Percentiles rank a stretch among this genome's conserved stretches.
These are phyloP conservation scores for Arthrocladium fulminans DNA, from an alignment of 2,329 filamentous ascomycete species.

Conservation along the genomic window DNA sequence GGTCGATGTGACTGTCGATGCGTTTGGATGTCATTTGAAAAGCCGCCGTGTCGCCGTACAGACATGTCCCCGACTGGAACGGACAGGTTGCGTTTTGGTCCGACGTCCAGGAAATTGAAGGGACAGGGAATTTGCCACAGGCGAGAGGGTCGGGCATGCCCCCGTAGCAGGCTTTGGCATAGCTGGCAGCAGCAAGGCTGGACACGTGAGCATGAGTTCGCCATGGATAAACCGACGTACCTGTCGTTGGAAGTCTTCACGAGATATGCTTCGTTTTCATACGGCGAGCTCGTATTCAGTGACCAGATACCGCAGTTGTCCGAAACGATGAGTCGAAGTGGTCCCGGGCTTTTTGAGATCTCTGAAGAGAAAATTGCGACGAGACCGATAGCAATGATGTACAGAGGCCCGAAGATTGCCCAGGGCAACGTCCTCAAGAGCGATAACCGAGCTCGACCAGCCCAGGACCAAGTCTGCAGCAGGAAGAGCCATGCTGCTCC, in stretches of 20 bases:
- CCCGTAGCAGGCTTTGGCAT: conserved; percentile 9
- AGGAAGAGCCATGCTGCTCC: conserved; percentile 9
- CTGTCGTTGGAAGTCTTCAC: conserved; percentile 3
- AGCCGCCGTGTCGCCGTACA: conserved; percentile 4
- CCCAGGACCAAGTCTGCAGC: conserved; percentile 8
- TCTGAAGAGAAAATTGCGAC: conserved; percentile 11
- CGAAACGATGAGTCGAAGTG: background rate
- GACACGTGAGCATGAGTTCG: background rate
- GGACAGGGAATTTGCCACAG: conserved; percentile 3
- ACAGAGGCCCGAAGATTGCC: conserved; percentile 4
- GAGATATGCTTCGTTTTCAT: background rate
- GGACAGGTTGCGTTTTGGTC: conserved; percentile 8
- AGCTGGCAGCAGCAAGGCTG: conserved; percentile 5
- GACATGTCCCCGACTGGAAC: conserved; percentile 5
- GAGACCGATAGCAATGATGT: conserved; percentile 5
- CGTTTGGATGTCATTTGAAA: conserved; percentile 2
- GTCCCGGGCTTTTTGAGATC: conserved; percentile 7
- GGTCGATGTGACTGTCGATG: conserved; percentile 8
- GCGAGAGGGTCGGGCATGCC: background rate
- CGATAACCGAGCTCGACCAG: background rate
- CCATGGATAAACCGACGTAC: background rate
- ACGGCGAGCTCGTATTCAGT: conserved; percentile 3
- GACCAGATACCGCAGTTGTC: conserved; percentile 1
- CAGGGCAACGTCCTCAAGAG: conserved; percentile 7
- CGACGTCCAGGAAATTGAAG: conserved; percentile 1